phyloP scores from a whole-genome alignment of 139 green algal species.

The Closterium sp. region DNA sequence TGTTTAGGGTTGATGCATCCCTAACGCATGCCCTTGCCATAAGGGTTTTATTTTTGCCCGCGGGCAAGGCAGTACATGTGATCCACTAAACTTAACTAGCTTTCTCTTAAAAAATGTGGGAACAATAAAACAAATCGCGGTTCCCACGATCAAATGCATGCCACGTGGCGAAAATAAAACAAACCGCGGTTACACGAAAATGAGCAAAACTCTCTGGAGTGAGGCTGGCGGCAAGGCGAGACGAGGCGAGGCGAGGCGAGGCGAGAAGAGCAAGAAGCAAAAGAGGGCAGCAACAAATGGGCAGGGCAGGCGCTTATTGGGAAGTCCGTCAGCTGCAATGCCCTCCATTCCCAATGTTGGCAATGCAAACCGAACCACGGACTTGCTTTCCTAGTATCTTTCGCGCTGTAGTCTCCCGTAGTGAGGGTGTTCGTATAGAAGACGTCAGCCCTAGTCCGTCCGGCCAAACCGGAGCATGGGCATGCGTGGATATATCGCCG shows the following conservation, averaged over 20 bases:
- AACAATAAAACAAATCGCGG: no score
- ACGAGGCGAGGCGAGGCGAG: background rate
- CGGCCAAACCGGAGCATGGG: background rate
- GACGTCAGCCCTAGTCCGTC: background rate
- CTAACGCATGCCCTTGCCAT: no score
- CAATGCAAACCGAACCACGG: background rate
- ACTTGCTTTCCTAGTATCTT: background rate
- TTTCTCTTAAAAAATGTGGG: no score
- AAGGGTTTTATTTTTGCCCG: no score
- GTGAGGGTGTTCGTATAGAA: background rate
- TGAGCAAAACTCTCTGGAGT: no score
- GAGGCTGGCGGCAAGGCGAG: background rate
- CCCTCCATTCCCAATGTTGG: background rate
- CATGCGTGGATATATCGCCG: background rate
- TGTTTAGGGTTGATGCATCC: no score
- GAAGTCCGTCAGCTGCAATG: background rate
- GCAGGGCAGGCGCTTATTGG: background rate
- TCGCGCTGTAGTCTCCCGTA: background rate
- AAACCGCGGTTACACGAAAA: no score
- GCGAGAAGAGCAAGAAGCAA: background rate
- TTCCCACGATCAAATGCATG: no score
- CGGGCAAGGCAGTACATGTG: no score
- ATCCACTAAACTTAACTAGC: no score
- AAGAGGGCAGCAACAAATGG: background rate
- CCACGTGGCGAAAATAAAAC: no score